Evolutionary conservation across 2,329 filamentous ascomycete genomes (phyloP), one percentile per base, ranked within the genome.

Genomic region (Fusarium floridanum): DNA sequence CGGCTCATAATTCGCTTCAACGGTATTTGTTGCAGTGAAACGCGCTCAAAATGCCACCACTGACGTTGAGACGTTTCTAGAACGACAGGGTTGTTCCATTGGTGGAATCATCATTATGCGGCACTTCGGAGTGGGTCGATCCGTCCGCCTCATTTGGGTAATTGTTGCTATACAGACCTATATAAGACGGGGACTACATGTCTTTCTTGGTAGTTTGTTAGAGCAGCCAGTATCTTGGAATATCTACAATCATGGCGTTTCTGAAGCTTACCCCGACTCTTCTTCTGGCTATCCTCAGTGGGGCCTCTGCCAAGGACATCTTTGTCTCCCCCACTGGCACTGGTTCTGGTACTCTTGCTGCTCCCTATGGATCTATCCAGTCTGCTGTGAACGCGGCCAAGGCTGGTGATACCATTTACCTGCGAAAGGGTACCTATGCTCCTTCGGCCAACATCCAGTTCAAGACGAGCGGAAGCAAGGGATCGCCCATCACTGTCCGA

Each of bases 391-490:
- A 87, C 72, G 82, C 80, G 27, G 86, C 86, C 16, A 81, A 79
- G 9, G 84, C 86, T 32, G 86, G 86, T 7, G 85, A 87, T 66
- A 84, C 80, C 8, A 86, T 87, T 41, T 83, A 84, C 53, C 79
- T 87, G 5, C 83, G 84, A 9, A 85, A 85, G 10, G 85, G 86
- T 63, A 86, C 81, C n/a, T 88, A 88, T 78, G 78, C 81, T 45
- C 84, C 83, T 0, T 84, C 83, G 0, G 83, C 81, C 39, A 88
- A 88, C 76, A 86, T 88, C 55, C 85, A 87, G 73, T 82, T 88
- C 76, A 84, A 79, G 50, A 84, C 84, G 65, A 83, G 82, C 37
- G 86, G 86, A 29, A 85, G 82, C 1, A 72, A 79, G 16, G 79
- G 81, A 0, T 78, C 81, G 2, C 85, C 84, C 2, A 85, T 84